phyloP scores from a whole-genome alignment of 106 monocot genomes.

The Dactylorhiza incarnata region DNA sequence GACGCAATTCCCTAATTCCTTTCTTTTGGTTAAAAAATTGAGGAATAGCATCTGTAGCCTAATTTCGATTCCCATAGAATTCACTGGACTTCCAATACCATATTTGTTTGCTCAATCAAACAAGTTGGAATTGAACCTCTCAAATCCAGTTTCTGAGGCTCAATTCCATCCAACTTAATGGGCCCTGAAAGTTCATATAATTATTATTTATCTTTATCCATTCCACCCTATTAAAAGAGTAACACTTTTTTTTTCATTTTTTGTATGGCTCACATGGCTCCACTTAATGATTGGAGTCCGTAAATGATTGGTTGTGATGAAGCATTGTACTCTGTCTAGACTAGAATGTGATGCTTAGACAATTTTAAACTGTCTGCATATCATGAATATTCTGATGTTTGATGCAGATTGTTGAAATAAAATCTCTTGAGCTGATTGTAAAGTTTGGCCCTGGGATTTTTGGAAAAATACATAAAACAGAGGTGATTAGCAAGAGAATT shows the following conservation, averaged over 20 bases:
- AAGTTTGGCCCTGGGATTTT: conserved; percentile 55
- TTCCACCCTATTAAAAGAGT: neutral
- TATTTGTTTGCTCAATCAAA: too few species aligned
- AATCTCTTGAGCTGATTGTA: conserved; percentile 52
- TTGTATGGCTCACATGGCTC: neutral
- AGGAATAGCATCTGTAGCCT: too few species aligned
- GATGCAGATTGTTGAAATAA: conserved; percentile 62
- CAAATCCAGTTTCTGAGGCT: too few species aligned
- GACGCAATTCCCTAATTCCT: neutral
- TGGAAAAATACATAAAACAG: conserved; percentile 86
- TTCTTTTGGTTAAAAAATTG: too few species aligned
- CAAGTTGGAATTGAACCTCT: too few species aligned
- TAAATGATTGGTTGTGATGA: neutral
- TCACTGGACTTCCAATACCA: too few species aligned
- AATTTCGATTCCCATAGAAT: too few species aligned
- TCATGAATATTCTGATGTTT: neutral
- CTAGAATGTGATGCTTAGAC: neutral
- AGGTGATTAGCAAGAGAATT: conserved; percentile 28
- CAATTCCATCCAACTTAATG: too few species aligned
- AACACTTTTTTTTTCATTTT: neutral
- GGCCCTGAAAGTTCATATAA: too few species aligned
- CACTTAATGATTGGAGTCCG: neutral
- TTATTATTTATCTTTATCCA: neutral
- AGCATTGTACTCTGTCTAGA: neutral
- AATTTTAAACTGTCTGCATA: neutral